Evolutionary conservation across 495 filamentous ascomycete genomes (phyloP).

Genomic region (Penicillium simplicissimum): DNA sequence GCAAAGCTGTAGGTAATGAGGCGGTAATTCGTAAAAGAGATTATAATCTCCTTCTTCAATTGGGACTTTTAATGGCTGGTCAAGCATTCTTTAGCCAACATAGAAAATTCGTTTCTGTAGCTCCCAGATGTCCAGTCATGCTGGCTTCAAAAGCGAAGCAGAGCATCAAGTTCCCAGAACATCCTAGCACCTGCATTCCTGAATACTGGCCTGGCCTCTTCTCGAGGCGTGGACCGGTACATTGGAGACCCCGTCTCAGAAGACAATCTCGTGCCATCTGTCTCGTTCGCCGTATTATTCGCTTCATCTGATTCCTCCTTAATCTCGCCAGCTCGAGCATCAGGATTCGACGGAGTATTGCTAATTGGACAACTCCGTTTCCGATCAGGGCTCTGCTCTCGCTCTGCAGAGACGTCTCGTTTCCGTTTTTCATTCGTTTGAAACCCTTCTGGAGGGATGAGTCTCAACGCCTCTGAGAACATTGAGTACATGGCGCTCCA

Average conservation of each 20-base stretch:
- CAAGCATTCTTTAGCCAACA: neutral
- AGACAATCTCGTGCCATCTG: neutral
- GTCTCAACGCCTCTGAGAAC: slow-evolving; percentile 14
- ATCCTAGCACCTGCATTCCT: neutral
- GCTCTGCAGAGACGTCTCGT: neutral
- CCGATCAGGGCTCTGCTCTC: neutral
- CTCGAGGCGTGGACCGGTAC: neutral
- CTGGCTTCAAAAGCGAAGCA: slow-evolving; percentile 4
- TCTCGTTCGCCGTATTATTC: neutral
- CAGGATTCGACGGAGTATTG: neutral
- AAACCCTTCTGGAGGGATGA: slow-evolving; percentile 12
- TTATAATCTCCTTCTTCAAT: too few relatives aligned
- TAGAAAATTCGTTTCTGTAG: neutral
- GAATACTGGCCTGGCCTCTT: neutral
- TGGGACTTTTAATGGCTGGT: neutral
- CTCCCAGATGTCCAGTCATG: neutral
- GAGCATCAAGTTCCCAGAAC: slow-evolving; percentile 7
- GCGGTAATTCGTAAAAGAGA: neutral
- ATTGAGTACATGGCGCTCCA: slow-evolving; percentile 17
- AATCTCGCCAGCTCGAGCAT: neutral
- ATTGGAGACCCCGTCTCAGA: neutral
- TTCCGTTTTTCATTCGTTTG: neutral
- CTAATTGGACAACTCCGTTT: neutral
- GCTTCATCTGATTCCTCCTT: neutral
- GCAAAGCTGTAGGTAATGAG: too few relatives aligned